Conservation (phyloP, 805 yeast species). For the Zygoascus ofunaensis region DNA sequence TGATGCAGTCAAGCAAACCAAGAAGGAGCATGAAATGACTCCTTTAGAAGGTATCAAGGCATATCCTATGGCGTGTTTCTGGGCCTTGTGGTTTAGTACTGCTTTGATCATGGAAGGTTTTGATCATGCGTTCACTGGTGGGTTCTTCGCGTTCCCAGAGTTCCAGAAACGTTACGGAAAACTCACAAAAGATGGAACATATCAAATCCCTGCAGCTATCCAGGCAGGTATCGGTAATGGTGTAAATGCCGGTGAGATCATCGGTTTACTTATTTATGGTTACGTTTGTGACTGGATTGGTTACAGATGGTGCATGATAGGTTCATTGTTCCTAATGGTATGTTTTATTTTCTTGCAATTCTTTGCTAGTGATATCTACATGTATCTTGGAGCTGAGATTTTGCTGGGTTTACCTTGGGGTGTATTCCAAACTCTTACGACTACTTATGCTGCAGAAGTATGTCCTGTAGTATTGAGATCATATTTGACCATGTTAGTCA, state of each 20-base stretch:
- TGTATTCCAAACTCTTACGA: slow-evolving; percentile 40
- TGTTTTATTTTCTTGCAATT: slow-evolving; percentile 39
- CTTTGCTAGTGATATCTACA: slow-evolving; percentile 34
- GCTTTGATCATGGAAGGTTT: slow-evolving; percentile 45
- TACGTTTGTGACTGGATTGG: slow-evolving; percentile 37
- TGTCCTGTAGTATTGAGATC: slow-evolving; percentile 43
- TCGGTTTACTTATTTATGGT: slow-evolving; percentile 41
- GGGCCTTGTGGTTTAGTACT: slow-evolving; percentile 38
- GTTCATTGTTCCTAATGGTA: slow-evolving; percentile 18
- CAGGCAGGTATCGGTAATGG: slow-evolving; percentile 18
- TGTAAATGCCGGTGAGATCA: slow-evolving; percentile 32
- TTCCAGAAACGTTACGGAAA: slow-evolving; percentile 36
- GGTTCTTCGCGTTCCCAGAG: slow-evolving; percentile 39
- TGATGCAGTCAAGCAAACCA: slow-evolving; percentile 2
- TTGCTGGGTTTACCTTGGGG: slow-evolving; percentile 43
- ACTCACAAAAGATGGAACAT: background rate
- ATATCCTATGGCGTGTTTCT: slow-evolving; percentile 38
- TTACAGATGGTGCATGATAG: slow-evolving; percentile 32
- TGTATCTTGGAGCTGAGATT: slow-evolving; percentile 32
- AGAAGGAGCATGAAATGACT: slow-evolving; percentile 15
- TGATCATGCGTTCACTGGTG: slow-evolving; percentile 34
- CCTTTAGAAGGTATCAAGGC: slow-evolving; percentile 22
- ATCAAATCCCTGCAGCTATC: slow-evolving; percentile 30
- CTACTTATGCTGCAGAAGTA: slow-evolving; percentile 47
- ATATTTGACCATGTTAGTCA: slow-evolving; percentile 42